Conservation (phyloP, 495 filamentous ascomycete species). For the Hyaloscypha finlandica region DNA sequence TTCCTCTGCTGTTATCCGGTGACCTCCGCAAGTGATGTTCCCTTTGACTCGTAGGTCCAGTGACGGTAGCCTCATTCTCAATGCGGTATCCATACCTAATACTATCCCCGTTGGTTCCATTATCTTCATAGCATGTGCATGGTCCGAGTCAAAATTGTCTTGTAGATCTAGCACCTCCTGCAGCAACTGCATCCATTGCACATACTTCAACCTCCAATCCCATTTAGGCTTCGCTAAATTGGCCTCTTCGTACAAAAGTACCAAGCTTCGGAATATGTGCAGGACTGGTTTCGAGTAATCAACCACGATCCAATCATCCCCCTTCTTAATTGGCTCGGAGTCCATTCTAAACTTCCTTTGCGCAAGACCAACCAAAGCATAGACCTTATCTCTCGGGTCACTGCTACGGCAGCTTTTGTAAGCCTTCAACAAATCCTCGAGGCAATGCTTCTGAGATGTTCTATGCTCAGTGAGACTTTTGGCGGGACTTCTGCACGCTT, state of each 20-base stretch:
- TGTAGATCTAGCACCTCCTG: neutral
- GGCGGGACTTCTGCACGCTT: neutral
- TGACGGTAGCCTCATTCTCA: too few relatives aligned
- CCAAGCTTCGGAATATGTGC: neutral
- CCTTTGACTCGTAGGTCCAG: too few relatives aligned
- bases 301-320: neutral
- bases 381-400: slow-evolving; percentile 11
- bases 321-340: neutral
- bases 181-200: neutral
- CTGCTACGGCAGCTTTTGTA: neutral
- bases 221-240: neutral
- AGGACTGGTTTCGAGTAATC: slow-evolving; percentile 1
- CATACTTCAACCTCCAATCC: neutral
- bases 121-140: too few relatives aligned
- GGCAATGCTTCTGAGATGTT: too few relatives aligned
- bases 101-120: too few relatives aligned
- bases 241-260: too few relatives aligned
- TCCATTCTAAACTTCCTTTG: neutral
- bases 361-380: slow-evolving; percentile 1
- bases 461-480: neutral
- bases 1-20: too few relatives aligned
- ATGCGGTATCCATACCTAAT: too few relatives aligned
- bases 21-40: too few relatives aligned
- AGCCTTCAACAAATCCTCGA: too few relatives aligned
- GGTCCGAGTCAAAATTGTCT: neutral